These are phyloP conservation scores for Annulohypoxylon stygium DNA, from an alignment of 495 filamentous ascomycete genomes.

Conservation along the genomic window DNA sequence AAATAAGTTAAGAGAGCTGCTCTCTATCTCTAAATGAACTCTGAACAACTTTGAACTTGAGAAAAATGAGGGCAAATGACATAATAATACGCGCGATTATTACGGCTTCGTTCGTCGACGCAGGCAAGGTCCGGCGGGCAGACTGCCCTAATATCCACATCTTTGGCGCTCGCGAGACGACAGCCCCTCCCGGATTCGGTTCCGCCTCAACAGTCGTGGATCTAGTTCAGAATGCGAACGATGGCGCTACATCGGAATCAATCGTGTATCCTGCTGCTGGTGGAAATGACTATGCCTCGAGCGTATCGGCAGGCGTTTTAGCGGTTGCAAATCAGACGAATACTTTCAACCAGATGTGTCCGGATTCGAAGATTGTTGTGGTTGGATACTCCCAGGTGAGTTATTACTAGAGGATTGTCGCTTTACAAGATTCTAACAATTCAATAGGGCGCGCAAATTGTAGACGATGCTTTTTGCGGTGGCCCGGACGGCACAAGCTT, in stretches of 20 bases:
- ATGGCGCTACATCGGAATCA: constrained; percentile 66
- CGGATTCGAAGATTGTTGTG: constrained; percentile 65
- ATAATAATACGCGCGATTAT: constrained; percentile 15
- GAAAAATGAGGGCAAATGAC: constrained; percentile 21
- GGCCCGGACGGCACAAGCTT: constrained; percentile 66
- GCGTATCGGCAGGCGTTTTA: constrained; percentile 61
- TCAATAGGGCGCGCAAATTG: constrained; percentile 66
- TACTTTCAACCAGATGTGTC: constrained; percentile 63
- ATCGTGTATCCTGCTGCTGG: constrained; percentile 72
- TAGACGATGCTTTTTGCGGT: constrained; percentile 72
- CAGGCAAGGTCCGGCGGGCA: constrained; percentile 8
- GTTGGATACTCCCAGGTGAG: constrained; percentile 71
- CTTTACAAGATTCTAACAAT: background rate
- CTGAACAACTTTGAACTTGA: background rate
- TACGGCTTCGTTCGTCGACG: background rate
- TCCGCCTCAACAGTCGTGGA: constrained; percentile 65
- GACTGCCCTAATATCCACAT: constrained; percentile 66
- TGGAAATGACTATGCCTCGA: constrained; percentile 63
- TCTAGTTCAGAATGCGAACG: constrained; percentile 60
- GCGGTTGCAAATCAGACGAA: constrained; percentile 67
- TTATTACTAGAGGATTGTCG: no score
- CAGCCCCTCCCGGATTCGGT: constrained; percentile 66
- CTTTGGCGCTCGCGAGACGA: constrained; percentile 73
- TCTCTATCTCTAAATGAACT: background rate
- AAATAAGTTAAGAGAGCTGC: background rate